phyloP scores from a whole-genome alignment of 73 alveolate species.

The Uronychia setigera region DNA sequence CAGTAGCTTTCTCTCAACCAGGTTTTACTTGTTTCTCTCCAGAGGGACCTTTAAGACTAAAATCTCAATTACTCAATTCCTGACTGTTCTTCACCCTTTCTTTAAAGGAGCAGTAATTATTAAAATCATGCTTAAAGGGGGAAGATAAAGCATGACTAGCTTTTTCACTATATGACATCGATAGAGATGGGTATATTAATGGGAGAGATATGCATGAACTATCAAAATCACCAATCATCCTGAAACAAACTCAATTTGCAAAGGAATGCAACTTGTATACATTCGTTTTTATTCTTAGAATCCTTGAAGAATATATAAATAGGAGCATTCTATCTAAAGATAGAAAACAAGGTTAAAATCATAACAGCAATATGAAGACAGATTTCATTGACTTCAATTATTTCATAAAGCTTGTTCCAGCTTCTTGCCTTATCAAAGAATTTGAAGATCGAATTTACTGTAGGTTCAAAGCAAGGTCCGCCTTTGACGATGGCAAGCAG shows the following conservation, averaged over 20 bases:
- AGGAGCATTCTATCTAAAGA: not conserved
- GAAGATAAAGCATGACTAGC: not conserved
- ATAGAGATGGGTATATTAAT: not conserved
- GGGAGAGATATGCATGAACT: not conserved
- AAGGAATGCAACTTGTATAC: not conserved
- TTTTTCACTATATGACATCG: not conserved
- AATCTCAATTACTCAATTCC: not conserved
- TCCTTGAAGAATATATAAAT: not conserved
- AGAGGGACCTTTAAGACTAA: not conserved
- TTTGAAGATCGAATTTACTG: not conserved
- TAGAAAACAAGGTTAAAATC: not conserved
- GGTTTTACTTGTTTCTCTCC: not conserved
- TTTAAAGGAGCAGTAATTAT: not conserved
- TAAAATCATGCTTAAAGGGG: not conserved
- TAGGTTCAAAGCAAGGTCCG: not conserved
- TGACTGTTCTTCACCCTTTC: not conserved
- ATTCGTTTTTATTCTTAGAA: not conserved
- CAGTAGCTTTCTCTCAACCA: not conserved
- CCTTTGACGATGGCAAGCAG: not conserved
- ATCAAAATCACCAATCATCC: not conserved
- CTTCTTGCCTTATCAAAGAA: not conserved
- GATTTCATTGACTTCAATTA: not conserved
- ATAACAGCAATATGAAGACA: not conserved
- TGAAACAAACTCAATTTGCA: not conserved
- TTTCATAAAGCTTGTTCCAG: not conserved